Percentiles rank a stretch among this genome's conserved stretches.
Conservation (phyloP, 352 stramenopile genomes). For the Elongisporangium undulatum region DNA sequence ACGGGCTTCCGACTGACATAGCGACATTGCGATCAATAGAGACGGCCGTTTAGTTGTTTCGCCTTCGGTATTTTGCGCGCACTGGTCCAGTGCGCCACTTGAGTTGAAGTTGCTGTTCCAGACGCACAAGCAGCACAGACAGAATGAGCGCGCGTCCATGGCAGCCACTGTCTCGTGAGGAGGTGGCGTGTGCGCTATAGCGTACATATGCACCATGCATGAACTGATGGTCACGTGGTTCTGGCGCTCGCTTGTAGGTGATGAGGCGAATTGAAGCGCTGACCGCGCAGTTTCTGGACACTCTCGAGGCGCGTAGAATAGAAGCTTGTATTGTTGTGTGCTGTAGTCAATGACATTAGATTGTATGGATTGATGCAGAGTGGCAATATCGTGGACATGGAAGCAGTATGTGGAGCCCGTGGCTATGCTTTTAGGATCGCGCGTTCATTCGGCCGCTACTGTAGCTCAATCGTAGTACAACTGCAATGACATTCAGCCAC, state of each 20-base stretch:
- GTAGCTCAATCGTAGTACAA: slow-evolving; percentile 54
- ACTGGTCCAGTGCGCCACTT: slow-evolving; percentile 9
- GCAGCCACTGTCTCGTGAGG: slow-evolving; percentile 25
- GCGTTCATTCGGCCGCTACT: background rate
- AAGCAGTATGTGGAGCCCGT: slow-evolving; percentile 32
- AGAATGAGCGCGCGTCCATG: slow-evolving; percentile 5
- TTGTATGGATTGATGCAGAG: slow-evolving; percentile 15
- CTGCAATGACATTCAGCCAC: slow-evolving; percentile 58
- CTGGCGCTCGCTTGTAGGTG: slow-evolving; percentile 23
- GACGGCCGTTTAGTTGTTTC: slow-evolving; percentile 22
- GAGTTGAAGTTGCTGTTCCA: slow-evolving; percentile 29
- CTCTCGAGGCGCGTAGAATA: slow-evolving; percentile 26
- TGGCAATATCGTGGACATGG: slow-evolving; percentile 42
- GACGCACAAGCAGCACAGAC: slow-evolving; percentile 3
- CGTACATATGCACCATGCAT: background rate
- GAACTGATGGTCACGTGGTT: background rate
- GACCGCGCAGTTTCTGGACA: slow-evolving; percentile 49
- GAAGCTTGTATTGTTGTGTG: background rate
- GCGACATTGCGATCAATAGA: background rate
- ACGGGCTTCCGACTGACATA: slow-evolving; percentile 41
- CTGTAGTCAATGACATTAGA: background rate
- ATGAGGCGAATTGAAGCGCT: slow-evolving; percentile 56
- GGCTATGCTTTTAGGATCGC: slow-evolving; percentile 5
- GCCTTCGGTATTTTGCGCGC: slow-evolving; percentile 10
- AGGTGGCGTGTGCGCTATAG: slow-evolving; percentile 17